phyloP scores from a whole-genome alignment of 1,284 basidiomycete genomes.

The Trametes hirsuta region DNA sequence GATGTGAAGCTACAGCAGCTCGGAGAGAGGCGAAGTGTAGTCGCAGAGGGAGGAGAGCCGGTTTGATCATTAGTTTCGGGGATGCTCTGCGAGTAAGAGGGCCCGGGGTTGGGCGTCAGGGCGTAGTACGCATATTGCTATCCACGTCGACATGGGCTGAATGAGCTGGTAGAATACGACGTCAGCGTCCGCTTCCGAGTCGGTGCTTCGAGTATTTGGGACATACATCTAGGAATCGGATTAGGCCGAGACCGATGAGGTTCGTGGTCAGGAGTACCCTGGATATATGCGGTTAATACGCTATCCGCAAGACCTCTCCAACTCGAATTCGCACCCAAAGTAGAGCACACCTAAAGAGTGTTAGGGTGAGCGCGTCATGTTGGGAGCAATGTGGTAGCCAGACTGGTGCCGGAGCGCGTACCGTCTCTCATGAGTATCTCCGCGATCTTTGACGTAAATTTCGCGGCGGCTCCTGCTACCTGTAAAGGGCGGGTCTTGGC shows the following conservation, averaged over 20 bases:
- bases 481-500: neutral
- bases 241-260: neutral
- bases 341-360: neutral
- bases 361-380: neutral
- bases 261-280: slow-evolving; percentile 1
- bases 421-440: slow-evolving; percentile 3
- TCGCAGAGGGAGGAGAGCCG: neutral
- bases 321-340: neutral
- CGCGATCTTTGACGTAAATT: neutral
- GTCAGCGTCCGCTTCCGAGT: neutral
- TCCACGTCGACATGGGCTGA: slow-evolving; percentile 12
- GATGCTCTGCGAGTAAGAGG: neutral
- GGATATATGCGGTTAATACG: neutral
- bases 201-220: neutral
- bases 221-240: neutral
- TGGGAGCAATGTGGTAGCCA: neutral
- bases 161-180: neutral
- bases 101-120: neutral
- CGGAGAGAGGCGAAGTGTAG: no score
- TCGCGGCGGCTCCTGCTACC: neutral
- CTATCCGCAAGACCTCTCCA: neutral
- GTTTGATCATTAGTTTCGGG: neutral
- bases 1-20: neutral
- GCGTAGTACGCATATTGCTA: slow-evolving; percentile 1
- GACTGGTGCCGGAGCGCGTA: neutral